Percentiles rank a stretch among this genome's conserved stretches.
Evolutionary conservation across 768 basidiomycete species (phyloP).

Genomic region (Boletus vermiculosoides): DNA sequence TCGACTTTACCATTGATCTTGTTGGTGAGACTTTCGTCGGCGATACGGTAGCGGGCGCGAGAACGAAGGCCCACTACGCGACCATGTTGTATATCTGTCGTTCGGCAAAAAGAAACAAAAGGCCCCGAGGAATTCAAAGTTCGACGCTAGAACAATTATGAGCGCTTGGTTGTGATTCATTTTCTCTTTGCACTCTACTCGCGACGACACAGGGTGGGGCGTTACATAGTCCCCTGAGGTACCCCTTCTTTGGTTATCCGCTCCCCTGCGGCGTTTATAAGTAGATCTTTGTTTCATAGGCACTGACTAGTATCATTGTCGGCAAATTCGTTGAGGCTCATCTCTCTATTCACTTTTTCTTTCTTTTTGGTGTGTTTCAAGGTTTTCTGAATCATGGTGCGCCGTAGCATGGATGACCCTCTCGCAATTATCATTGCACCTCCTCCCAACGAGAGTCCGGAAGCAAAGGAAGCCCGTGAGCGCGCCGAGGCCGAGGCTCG

Average conservation of each 20-base stretch:
- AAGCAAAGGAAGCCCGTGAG: conserved; percentile 55
- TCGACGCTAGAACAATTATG: not conserved
- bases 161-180: not conserved
- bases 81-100: not conserved
- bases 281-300: no score
- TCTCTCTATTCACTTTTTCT: not conserved
- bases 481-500: conserved; percentile 61
- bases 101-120: not conserved
- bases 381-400: conserved; percentile 18
- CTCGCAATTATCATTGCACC: conserved; percentile 59
- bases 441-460: conserved; percentile 59
- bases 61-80: no score
- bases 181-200: no score
- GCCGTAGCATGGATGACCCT: conserved; percentile 55
- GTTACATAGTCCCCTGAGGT: not conserved
- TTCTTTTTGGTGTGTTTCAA: no score
- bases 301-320: no score
- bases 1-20: no score
- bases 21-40: no score
- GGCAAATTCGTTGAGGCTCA: not conserved
- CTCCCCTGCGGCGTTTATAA: not conserved
- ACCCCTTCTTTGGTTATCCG: not conserved
- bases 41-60: no score
- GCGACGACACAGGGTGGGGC: not conserved
- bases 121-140: not conserved